phyloP scores from a whole-genome alignment of 1,139 yeast species.

The Hyphopichia khmerensis region DNA sequence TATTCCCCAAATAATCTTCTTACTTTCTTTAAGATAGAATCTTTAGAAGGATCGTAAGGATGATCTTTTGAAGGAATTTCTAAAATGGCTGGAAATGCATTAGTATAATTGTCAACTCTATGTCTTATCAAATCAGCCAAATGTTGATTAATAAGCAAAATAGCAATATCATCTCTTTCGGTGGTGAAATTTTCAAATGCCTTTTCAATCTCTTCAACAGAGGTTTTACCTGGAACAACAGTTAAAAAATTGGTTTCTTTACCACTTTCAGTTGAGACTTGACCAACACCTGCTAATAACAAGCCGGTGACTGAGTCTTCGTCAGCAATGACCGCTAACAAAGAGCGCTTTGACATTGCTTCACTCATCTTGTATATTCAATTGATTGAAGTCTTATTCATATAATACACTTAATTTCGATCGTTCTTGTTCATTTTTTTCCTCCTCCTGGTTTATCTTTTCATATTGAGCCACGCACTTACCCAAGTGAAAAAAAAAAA shows the following conservation, averaged over 20 bases:
- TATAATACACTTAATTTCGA: background rate
- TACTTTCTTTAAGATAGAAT: constrained; percentile 89
- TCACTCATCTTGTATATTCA: constrained; percentile 25
- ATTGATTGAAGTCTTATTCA: background rate
- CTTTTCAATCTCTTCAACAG: constrained; percentile 69
- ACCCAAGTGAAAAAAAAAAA: background rate
- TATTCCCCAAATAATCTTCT: constrained; percentile 93
- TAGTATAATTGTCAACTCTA: constrained; percentile 77
- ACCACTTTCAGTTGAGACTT: constrained; percentile 61
- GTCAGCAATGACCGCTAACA: constrained; percentile 92
- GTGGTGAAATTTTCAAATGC: constrained; percentile 75
- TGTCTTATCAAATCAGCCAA: constrained; percentile 87
- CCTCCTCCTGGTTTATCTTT: background rate
- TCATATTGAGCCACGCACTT: constrained; percentile 1
- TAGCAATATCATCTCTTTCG: constrained; percentile 87
- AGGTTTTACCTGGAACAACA: constrained; percentile 78
- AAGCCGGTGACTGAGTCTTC: constrained; percentile 97
- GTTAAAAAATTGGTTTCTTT: constrained; percentile 79
- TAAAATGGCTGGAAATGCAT: constrained; percentile 93
- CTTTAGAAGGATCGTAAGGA: constrained; percentile 98
- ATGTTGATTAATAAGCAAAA: constrained; percentile 88
- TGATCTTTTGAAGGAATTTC: constrained; percentile 99
- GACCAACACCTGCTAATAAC: constrained; percentile 94
- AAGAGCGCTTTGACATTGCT: constrained; percentile 63
- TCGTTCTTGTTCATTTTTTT: background rate